Percentiles rank a stretch among this genome's conserved stretches.
These are phyloP conservation scores for Elsinoe arachidis DNA, from an alignment of 2,329 filamentous ascomycete genomes.

Conservation along the genomic window DNA sequence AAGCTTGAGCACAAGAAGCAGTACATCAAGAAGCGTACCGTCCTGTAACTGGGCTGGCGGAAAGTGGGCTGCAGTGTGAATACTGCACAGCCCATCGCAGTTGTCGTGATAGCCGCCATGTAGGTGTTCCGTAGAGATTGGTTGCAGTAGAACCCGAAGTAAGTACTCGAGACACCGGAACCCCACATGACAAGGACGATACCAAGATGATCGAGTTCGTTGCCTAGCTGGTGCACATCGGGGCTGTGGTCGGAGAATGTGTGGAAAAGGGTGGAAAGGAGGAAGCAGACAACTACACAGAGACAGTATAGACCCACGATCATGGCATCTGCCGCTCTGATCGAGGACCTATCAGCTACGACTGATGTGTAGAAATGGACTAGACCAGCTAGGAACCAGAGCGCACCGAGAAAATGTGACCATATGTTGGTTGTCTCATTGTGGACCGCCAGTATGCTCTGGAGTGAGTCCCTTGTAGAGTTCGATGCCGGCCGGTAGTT, in stretches of 20 bases:
- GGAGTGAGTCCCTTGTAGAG: not conserved
- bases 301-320: constrained; percentile 33
- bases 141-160: constrained; percentile 44
- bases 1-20: constrained; percentile 35
- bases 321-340: constrained; percentile 25
- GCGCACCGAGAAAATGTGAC: constrained; percentile 22
- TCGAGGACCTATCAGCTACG: not conserved
- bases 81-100: constrained; percentile 28
- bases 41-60: constrained; percentile 32
- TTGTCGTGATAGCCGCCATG: constrained; percentile 26
- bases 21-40: constrained; percentile 35
- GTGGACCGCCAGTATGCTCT: constrained; percentile 1
- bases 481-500: constrained; percentile 7
- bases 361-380: constrained; percentile 21
- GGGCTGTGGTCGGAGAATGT: constrained; percentile 71
- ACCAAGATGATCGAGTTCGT: constrained; percentile 83
- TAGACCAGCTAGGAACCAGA: constrained; percentile 21
- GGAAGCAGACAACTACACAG: constrained; percentile 31
- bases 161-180: constrained; percentile 70
- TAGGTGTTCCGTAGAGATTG: constrained; percentile 28
- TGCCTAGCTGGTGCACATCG: constrained; percentile 65
- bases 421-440: constrained; percentile 15
- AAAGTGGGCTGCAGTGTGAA: constrained; percentile 32
- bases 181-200: constrained; percentile 83
- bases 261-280: constrained; percentile 58